Conservation (phyloP, 2,329 filamentous ascomycete genomes). For the Aulographum hederae region DNA sequence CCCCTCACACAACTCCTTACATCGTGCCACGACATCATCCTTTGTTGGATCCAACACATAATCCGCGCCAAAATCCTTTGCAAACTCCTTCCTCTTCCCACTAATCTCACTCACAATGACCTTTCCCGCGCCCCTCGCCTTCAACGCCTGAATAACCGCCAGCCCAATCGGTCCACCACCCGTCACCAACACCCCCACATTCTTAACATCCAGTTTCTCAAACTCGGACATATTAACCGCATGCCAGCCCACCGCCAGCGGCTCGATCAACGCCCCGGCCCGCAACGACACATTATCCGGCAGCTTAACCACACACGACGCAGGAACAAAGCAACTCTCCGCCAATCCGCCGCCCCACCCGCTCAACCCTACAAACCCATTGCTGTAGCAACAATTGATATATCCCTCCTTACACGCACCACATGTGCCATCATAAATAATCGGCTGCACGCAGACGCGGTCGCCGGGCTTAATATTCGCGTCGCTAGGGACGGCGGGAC, state of each 20-base stretch:
- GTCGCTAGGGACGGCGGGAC: no score
- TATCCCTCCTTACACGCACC: constrained; percentile 31
- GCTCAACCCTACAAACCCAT: constrained; percentile 15
- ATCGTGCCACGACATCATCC: constrained; percentile 12
- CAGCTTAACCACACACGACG: constrained; percentile 9
- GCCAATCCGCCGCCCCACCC: constrained; percentile 13
- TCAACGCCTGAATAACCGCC: constrained; percentile 13
- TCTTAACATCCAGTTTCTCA: constrained; percentile 3
- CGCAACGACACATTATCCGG: constrained; percentile 11
- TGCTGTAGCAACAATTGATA: constrained; percentile 35
- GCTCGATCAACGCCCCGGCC: constrained; percentile 13
- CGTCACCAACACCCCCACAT: constrained; percentile 9
- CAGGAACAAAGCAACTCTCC: constrained; percentile 10
- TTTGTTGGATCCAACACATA: constrained; percentile 11
- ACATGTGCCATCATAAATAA: constrained; percentile 35
- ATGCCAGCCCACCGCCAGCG: constrained; percentile 15
- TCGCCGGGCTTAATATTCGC: background rate
- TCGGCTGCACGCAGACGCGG: constrained; percentile 24
- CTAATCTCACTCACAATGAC: constrained; percentile 13
- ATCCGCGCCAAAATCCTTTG: constrained; percentile 9
- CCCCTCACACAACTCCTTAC: constrained; percentile 11
- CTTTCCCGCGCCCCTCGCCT: constrained; percentile 12
- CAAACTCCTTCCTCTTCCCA: constrained; percentile 9
- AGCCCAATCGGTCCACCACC: constrained; percentile 14
- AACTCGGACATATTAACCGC: constrained; percentile 6